These are phyloP conservation scores for Bidens hawaiensis DNA, from an alignment of 140 eudicot genomes.

Conservation along the genomic window DNA sequence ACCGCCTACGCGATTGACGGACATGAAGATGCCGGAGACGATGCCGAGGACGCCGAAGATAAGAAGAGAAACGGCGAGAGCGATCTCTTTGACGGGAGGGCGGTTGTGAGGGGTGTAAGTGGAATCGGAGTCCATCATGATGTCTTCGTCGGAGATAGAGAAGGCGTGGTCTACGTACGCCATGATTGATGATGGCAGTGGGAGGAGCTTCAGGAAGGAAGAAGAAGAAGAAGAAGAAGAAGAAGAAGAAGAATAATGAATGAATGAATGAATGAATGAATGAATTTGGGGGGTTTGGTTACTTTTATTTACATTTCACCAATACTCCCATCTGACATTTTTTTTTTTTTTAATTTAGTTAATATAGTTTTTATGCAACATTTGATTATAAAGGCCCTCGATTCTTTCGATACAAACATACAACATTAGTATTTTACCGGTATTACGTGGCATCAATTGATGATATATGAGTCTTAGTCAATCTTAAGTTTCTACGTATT, in stretches of 20 bases:
- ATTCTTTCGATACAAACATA: too few relatives aligned
- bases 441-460: too few relatives aligned
- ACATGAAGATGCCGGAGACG: constrained; percentile 68
- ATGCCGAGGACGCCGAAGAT: constrained; percentile 70
- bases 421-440: too few relatives aligned
- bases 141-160: constrained; percentile 61
- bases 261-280: too few relatives aligned
- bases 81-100: constrained; percentile 90
- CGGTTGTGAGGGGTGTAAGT: constrained; percentile 45
- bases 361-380: too few relatives aligned
- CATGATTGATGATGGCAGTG: constrained; percentile 34
- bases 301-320: constrained; percentile 13
- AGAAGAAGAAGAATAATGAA: too few relatives aligned
- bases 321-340: too few relatives aligned
- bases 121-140: constrained; percentile 29
- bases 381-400: too few relatives aligned
- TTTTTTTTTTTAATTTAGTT: too few relatives aligned
- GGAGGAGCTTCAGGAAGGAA: constrained; percentile 18
- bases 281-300: constrained; percentile 17
- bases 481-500: too few relatives aligned
- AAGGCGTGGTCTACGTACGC: constrained; percentile 92
- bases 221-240: too few relatives aligned
- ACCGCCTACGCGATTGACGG: constrained; percentile 77
- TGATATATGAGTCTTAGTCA: too few relatives aligned
- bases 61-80: constrained; percentile 86